A percentile compares a stretch with the other conserved stretches of the same genome.
Conservation (phyloP, 306 rosid genomes). For the Castanea mollissima region DNA sequence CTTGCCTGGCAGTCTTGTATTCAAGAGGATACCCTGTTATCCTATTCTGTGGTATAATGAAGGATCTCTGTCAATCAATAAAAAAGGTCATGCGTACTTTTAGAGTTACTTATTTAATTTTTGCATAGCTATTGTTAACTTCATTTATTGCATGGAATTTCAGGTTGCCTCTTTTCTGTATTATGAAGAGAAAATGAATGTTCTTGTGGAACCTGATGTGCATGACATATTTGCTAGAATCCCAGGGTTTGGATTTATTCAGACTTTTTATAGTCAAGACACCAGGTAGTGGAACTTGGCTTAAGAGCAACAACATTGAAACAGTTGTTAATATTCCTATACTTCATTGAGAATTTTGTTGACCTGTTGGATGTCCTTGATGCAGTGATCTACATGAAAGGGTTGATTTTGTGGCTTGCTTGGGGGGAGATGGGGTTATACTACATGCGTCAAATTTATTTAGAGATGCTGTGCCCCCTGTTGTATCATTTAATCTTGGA, state of each 20-base stretch:
- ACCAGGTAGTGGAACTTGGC: constrained; percentile 57
- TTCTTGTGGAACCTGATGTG: constrained; percentile 92
- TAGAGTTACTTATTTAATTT: not conserved
- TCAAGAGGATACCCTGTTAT: not conserved
- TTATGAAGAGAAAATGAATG: constrained; percentile 84
- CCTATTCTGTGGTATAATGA: not conserved
- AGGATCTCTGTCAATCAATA: not conserved
- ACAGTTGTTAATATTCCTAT: constrained; percentile 4
- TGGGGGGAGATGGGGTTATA: constrained; percentile 99
- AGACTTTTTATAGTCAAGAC: constrained; percentile 93
- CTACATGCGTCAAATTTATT: constrained; percentile 93
- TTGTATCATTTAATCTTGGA: constrained; percentile 95
- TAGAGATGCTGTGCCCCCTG: constrained; percentile 88
- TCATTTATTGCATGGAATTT: constrained; percentile 22
- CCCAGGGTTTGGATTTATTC: constrained; percentile 97
- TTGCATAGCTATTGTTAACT: constrained; percentile 16
- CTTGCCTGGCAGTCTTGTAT: not conserved
- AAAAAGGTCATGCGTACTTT: not conserved
- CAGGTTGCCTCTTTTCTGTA: constrained; percentile 83
- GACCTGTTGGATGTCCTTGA: constrained; percentile 36
- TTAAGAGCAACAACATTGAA: constrained; percentile 16
- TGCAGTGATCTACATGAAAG: constrained; percentile 89
- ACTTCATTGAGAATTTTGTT: constrained; percentile 32
- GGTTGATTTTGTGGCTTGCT: constrained; percentile 96
- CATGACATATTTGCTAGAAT: constrained; percentile 91